Conservation (phyloP, 371 early-diverging fungal genomes). For the Lichtheimia ramosa region DNA sequence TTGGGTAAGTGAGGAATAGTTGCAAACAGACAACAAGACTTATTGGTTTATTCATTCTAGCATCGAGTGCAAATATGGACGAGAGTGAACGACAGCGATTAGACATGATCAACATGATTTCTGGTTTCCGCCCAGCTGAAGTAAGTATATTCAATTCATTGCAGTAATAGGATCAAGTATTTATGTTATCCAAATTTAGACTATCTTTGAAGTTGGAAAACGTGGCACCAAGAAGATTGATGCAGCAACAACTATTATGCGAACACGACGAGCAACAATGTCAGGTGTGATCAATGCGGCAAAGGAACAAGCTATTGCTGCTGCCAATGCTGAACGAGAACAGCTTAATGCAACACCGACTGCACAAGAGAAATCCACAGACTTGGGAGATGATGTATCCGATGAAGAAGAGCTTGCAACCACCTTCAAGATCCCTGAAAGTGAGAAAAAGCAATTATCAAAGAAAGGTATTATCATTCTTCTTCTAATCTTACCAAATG, state of each 20-base stretch:
- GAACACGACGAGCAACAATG: constrained; percentile 68
- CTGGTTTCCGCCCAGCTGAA: constrained; percentile 82
- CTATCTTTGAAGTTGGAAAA: constrained; percentile 90
- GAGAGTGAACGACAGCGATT: constrained; percentile 59
- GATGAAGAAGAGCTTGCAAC: constrained; percentile 55
- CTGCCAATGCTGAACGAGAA: constrained; percentile 13
- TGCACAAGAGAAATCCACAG: constrained; percentile 21
- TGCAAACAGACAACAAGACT: not conserved
- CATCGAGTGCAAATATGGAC: constrained; percentile 19
- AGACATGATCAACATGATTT: constrained; percentile 70
- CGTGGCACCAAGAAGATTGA: constrained; percentile 77
- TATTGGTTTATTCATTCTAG: not conserved
- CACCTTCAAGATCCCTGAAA: constrained; percentile 47
- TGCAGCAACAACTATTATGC: constrained; percentile 77
- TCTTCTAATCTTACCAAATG: not conserved
- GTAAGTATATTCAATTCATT: constrained; percentile 13
- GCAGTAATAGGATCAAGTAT: not conserved
- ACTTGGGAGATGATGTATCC: constrained; percentile 44
- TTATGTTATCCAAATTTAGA: constrained; percentile 32
- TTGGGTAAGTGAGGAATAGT: constrained; percentile 42
- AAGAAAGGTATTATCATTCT: not conserved
- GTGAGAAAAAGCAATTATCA: constrained; percentile 27
- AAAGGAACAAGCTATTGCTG: constrained; percentile 26
- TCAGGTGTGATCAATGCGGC: constrained; percentile 58
- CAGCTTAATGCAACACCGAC: constrained; percentile 15